Evolutionary conservation across 345 rosid species (phyloP), one percentile per base, ranked within the genome.

Genomic region (Carallia brachiata): DNA sequence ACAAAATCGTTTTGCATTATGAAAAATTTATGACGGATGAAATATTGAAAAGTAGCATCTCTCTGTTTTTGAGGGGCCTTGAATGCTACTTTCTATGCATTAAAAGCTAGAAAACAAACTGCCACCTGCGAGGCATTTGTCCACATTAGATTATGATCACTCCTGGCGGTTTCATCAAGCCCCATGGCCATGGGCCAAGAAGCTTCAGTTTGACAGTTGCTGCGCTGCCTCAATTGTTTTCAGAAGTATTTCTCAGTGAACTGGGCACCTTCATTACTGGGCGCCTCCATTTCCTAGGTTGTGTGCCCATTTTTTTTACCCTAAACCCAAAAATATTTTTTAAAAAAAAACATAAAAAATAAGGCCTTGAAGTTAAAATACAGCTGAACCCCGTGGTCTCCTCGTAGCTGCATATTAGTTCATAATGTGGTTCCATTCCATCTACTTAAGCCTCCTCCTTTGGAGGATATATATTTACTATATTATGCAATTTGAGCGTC

Each of bases 51-150:
- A 4, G 31, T 50, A 47, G 37, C 53, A 12, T 0, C 0, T 37
- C 76, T 71, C 78, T 63, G 75, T 72, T 79, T 77, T 79, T 72
- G 30, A 84, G 79, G 78, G 69, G 39, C 79, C 79, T 71, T 71
- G 78, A 59, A n/a, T 54, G 54, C 53, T 66, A 71, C 73, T 78
- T 70, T 72, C 81, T 27, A 73, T 63, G 77, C 76, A 54, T 57
- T 50, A 56, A 73, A 57, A 59, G 44, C 67, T 52, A 61, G 65
- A 75, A 75, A 72, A 71, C 67, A 76, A 63, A 39, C 62, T 65
- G 79, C 70, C 63, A 34, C 36, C 77, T 15, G 76, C 69, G 56
- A 77, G 76, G 78, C 47, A 16, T 72, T 81, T 81, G 84, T 83
- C 78, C 63, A 18, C 63, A 65, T 64, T 18, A 32, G 39, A 40